phyloP scores from a whole-genome alignment of 2,329 filamentous ascomycete species.

The Xylariaceae sp. region DNA sequence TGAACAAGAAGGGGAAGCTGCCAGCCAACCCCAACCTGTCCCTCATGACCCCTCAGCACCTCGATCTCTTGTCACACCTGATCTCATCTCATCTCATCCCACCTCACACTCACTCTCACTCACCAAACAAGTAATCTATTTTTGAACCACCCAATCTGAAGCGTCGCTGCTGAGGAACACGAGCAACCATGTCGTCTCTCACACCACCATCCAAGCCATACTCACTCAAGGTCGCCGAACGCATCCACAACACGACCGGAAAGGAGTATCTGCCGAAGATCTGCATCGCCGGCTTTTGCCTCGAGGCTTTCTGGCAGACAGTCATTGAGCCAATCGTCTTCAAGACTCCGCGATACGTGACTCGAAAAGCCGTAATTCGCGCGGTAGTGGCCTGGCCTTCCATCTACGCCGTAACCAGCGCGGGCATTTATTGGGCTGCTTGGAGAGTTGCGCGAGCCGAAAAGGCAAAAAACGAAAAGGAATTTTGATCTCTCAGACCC shows the following conservation, averaged over 20 bases:
- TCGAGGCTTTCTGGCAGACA: conserved; percentile 23
- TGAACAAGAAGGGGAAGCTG: neutral
- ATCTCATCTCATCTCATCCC: neutral
- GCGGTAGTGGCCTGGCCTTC: conserved; percentile 14
- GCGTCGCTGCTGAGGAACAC: neutral
- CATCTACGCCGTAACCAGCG: conserved; percentile 17
- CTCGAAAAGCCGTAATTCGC: neutral
- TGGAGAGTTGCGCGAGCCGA: conserved; percentile 15
- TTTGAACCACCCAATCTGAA: too few species aligned
- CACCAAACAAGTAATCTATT: too few species aligned
- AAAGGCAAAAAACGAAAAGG: conserved; percentile 3
- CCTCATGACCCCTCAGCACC: neutral
- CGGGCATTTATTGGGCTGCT: conserved; percentile 24
- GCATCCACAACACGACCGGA: conserved; percentile 21
- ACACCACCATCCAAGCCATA: conserved; percentile 18
- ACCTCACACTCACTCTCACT: neutral
- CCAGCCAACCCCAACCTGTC: neutral
- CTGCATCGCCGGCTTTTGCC: conserved; percentile 19
- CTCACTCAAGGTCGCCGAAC: conserved; percentile 21
- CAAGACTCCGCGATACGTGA: neutral
- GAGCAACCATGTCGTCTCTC: conserved; percentile 6
- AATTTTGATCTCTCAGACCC: neutral
- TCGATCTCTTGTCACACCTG: neutral
- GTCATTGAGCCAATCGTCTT: conserved; percentile 20
- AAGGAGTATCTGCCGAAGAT: conserved; percentile 22